Conservation (phyloP, 2,329 filamentous ascomycete species). For the Hawksworthiomyces lignivorus region DNA sequence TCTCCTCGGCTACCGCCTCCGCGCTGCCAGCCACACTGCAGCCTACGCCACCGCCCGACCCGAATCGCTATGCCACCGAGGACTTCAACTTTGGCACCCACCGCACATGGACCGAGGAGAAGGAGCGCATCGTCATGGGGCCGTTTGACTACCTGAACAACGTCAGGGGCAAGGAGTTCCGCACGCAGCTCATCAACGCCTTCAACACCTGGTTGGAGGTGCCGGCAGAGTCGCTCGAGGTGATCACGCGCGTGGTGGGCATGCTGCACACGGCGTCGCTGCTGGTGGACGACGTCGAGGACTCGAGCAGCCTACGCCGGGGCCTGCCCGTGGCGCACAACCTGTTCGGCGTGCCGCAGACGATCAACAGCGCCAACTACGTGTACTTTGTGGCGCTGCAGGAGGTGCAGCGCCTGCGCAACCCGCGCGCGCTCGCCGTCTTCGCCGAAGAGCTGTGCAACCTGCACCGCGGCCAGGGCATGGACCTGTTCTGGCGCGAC, state of each 20-base stretch:
- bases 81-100: slow-evolving; percentile 45
- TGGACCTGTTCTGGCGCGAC: slow-evolving; percentile 88
- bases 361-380: slow-evolving; percentile 87
- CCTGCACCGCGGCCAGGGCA: slow-evolving; percentile 78
- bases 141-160: slow-evolving; percentile 75
- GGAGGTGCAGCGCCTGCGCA: slow-evolving; percentile 62
- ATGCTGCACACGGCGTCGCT: slow-evolving; percentile 83
- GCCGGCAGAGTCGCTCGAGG: slow-evolving; percentile 57
- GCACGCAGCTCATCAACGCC: slow-evolving; percentile 68
- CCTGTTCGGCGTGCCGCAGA: slow-evolving; percentile 80
- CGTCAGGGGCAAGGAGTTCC: slow-evolving; percentile 79
- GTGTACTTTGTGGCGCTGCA: slow-evolving; percentile 75
- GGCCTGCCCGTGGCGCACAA: slow-evolving; percentile 75
- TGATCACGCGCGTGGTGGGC: slow-evolving; percentile 72
- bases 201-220: slow-evolving; percentile 79
- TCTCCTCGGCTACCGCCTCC: slow-evolving; percentile 4
- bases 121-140: slow-evolving; percentile 69
- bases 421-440: slow-evolving; percentile 58
- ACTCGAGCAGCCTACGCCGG: slow-evolving; percentile 63
- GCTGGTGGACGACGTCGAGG: slow-evolving; percentile 82
- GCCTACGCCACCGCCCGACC: slow-evolving; percentile 36
- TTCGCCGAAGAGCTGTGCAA: slow-evolving; percentile 79
- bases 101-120: slow-evolving; percentile 60
- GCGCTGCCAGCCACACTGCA: slow-evolving; percentile 20
- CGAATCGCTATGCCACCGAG: slow-evolving; percentile 45